These are phyloP conservation scores for Teratosphaeria viscida DNA, from an alignment of 2,329 filamentous ascomycete species.

Conservation along the genomic window DNA sequence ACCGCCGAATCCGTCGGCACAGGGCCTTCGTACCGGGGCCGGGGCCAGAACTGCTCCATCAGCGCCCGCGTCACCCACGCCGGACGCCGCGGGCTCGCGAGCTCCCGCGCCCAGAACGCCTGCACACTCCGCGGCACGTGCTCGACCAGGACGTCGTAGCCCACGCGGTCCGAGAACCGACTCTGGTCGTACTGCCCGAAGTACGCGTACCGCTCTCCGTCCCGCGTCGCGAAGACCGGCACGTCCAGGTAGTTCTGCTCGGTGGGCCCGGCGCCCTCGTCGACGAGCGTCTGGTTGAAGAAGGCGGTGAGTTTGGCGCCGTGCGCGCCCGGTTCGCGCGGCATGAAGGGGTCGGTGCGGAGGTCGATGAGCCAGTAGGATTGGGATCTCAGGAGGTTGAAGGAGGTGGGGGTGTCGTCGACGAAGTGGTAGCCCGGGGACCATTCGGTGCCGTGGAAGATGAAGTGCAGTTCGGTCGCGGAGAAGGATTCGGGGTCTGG, in stretches of 20 bases:
- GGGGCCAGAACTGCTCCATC: constrained; percentile 33
- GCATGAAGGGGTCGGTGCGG: constrained; percentile 32
- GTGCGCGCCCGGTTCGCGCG: constrained; percentile 29
- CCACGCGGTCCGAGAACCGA: constrained; percentile 35
- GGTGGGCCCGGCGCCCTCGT: constrained; percentile 11
- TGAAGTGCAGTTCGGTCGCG: constrained; percentile 27
- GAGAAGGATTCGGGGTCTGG: constrained; percentile 27
- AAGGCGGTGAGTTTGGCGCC: constrained; percentile 38
- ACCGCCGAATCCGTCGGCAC: constrained; percentile 15
- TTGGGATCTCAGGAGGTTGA: constrained; percentile 10
- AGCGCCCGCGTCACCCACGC: constrained; percentile 33
- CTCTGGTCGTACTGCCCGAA: constrained; percentile 37
- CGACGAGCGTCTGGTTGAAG: constrained; percentile 30
- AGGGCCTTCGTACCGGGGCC: constrained; percentile 30
- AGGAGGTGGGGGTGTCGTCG: constrained; percentile 16
- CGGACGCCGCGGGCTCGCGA: constrained; percentile 27
- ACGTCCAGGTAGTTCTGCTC: constrained; percentile 26
- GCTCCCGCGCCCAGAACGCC: constrained; percentile 29
- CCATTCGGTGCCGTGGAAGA: constrained; percentile 30
- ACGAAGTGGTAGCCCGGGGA: constrained; percentile 33
- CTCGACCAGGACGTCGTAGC: constrained; percentile 31
- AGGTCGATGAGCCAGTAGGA: constrained; percentile 34
- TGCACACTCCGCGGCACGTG: constrained; percentile 27
- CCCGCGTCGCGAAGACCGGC: constrained; percentile 31
- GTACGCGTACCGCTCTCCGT: constrained; percentile 28